Base-by-base conservation (phyloP, 73 alveolate genomes). In the Symbiodinium natans region DNA sequence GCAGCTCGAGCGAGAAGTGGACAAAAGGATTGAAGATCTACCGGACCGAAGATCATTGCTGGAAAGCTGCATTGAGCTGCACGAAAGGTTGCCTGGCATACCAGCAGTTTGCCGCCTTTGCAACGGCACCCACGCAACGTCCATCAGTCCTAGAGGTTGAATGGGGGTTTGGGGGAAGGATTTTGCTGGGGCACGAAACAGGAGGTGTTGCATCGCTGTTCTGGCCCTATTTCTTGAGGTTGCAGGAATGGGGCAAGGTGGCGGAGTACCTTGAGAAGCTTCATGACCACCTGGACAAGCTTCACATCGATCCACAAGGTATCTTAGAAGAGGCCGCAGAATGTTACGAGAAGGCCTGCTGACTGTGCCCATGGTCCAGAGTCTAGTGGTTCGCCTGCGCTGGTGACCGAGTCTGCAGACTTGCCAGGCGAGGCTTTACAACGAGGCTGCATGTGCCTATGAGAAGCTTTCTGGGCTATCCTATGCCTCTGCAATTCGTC, bases 1-100 rank as follows among this genome's bases (percentile, higher is more conserved):
- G n/a, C n/a, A n/a, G n/a, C n/a, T n/a, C n/a, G 63, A 48, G 63
- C 1, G 63, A 48, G 63, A 48, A 25, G 19, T 48, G 63, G 23
- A 25, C 63, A 48, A 25, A 48, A 83, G 93, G 93, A 46, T 46
- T 11, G 33, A 48, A 31, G 68, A 13, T 38, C 25, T 41, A 1
- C 80, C 36, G 27, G 52, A n/a, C 36, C 36, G 21, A 23, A 68
- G 52, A 33, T 29, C 0, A 10, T 42, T 85, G 82, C 93, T 43
- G 93, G 39, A 46, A 17, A 71, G 93, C 52, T 85, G 93, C 93
- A 85, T 85, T 34, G 46, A 41, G 31, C 93, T 85, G 8, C 82
- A 85, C 39, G 13, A 43, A 11, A 8, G 80, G 93, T 19, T 21
- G 39, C 80, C 19, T 48, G 63, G 63, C 63, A 48, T 48, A n/a